phyloP scores from a whole-genome alignment of 2,329 filamentous ascomycete species.

The Aspergillus aculeatinus region DNA sequence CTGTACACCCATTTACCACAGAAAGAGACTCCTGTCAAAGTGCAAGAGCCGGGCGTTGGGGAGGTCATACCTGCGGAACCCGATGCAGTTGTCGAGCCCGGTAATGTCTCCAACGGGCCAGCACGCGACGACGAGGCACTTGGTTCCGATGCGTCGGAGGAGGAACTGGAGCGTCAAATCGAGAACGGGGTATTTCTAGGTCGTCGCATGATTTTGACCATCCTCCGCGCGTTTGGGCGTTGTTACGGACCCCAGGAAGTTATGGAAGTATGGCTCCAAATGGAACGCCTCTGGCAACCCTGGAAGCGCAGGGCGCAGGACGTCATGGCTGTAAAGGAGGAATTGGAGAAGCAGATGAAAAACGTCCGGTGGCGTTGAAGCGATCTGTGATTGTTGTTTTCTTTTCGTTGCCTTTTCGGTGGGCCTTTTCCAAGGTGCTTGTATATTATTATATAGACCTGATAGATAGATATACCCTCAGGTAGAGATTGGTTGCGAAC shows the following conservation, averaged over 20 bases:
- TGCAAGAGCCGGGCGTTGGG: constrained; percentile 1
- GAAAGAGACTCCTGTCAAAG: not conserved
- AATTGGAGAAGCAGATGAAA: constrained; percentile 38
- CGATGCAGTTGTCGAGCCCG: constrained; percentile 13
- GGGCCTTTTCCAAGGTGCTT: constrained; percentile 15
- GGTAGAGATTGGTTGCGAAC: constrained; percentile 9
- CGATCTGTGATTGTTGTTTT: not conserved
- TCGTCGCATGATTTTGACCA: constrained; percentile 40
- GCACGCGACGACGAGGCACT: constrained; percentile 4
- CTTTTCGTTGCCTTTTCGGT: not conserved
- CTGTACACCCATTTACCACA: constrained; percentile 30
- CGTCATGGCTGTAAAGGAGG: constrained; percentile 38
- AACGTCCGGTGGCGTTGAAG: constrained; percentile 11
- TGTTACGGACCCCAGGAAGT: constrained; percentile 39
- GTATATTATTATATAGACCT: constrained; percentile 32
- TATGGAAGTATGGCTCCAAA: constrained; percentile 39
- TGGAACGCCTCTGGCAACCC: constrained; percentile 44
- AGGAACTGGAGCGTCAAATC: constrained; percentile 31
- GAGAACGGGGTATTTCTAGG: constrained; percentile 44
- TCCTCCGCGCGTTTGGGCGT: constrained; percentile 41
- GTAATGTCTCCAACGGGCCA: constrained; percentile 14
- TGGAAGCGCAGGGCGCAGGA: constrained; percentile 36
- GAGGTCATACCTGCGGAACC: constrained; percentile 1
- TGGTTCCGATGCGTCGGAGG: constrained; percentile 16
- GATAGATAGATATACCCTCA: constrained; percentile 23